phyloP scores from a whole-genome alignment of 306 rosid species.

The Malus sieversii region DNA sequence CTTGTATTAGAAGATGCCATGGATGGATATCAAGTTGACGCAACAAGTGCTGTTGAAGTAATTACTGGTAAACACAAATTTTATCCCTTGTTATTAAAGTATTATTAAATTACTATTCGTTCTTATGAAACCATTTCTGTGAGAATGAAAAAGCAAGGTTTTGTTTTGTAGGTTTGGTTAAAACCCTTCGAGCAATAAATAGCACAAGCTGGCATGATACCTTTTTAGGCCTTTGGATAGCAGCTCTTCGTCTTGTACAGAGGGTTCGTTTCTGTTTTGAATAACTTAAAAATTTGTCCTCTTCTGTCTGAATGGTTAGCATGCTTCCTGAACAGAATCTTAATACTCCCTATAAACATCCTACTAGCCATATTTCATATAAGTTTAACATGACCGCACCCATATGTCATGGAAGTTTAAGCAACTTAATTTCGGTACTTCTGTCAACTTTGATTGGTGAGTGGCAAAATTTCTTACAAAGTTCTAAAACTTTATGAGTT shows the following conservation, averaged over 20 bases:
- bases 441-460: not conserved
- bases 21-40: slow-evolving; percentile 91
- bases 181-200: slow-evolving; percentile 88
- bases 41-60: slow-evolving; percentile 84
- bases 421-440: not conserved
- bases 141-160: slow-evolving; percentile 10
- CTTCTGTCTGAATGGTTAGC: not conserved
- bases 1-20: slow-evolving; percentile 88
- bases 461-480: not conserved
- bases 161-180: slow-evolving; percentile 61
- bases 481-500: not conserved
- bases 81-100: not conserved
- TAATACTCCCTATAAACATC: not conserved
- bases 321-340: not conserved
- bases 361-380: not conserved
- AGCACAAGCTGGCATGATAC: slow-evolving; percentile 94
- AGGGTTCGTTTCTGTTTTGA: slow-evolving; percentile 55
- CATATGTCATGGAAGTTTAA: not conserved
- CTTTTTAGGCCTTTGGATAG: slow-evolving; percentile 88
- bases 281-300: not conserved
- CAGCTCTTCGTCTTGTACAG: slow-evolving; percentile 88
- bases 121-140: slow-evolving; percentile 7
- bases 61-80: slow-evolving; percentile 43
- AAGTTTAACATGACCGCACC: not conserved
- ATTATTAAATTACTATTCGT: slow-evolving; percentile 10